Evolutionary conservation across 1,139 yeast species (phyloP).

Genomic region (Yamadazyma epiphylla): DNA sequence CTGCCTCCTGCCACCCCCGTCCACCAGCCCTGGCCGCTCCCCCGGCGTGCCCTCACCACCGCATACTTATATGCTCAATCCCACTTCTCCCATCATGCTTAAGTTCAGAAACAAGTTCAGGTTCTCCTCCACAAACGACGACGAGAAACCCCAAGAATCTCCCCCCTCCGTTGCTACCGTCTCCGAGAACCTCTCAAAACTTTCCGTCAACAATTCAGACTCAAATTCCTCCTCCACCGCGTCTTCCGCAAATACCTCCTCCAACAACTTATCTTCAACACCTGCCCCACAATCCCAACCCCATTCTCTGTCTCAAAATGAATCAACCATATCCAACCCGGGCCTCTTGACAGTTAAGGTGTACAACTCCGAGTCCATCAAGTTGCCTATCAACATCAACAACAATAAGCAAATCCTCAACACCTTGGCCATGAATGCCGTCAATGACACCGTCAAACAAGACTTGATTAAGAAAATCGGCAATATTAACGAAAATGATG

Average conservation of each 20-base stretch:
- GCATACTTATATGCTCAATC: not conserved
- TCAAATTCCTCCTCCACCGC: constrained; percentile 3
- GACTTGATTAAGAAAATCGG: constrained; percentile 30
- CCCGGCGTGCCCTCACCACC: not conserved
- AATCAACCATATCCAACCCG: constrained; percentile 33
- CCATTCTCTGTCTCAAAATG: constrained; percentile 1
- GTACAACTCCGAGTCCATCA: constrained; percentile 56
- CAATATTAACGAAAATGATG: constrained; percentile 20
- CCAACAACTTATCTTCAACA: too few relatives aligned
- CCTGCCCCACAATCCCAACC: too few relatives aligned
- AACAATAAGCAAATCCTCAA: constrained; percentile 50
- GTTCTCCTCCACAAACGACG: constrained; percentile 30
- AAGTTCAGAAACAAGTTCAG: constrained; percentile 47
- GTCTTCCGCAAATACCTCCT: constrained; percentile 2
- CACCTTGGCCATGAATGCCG: constrained; percentile 49
- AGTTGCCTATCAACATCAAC: constrained; percentile 58
- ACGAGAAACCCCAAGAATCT: too few relatives aligned
- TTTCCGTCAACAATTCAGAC: not conserved
- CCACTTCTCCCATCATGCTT: constrained; percentile 21
- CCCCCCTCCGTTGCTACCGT: not conserved
- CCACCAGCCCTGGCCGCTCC: too few relatives aligned
- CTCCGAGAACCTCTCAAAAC: not conserved
- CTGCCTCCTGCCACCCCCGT: too few relatives aligned
- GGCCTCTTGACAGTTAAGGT: constrained; percentile 71
- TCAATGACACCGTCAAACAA: constrained; percentile 34